Conservation (phyloP, 768 basidiomycete species). For the Amanita thiersii region DNA sequence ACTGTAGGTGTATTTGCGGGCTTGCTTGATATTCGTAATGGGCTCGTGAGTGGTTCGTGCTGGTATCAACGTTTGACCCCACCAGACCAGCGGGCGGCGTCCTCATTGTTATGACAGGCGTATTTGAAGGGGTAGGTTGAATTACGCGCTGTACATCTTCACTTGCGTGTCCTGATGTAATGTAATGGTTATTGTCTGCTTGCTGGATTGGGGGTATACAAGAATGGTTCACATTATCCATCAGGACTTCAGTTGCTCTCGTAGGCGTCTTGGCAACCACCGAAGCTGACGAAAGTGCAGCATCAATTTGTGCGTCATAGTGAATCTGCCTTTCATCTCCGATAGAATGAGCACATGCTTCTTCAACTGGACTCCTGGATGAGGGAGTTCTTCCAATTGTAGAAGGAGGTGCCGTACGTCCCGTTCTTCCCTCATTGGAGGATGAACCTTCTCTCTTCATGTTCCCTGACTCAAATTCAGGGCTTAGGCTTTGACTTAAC, state of each 20-base stretch:
- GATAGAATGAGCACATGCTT: background rate
- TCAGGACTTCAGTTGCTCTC: background rate
- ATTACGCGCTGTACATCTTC: conserved; percentile 16
- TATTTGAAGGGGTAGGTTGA: conserved; percentile 57
- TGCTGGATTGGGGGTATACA: background rate
- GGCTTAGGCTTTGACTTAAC: conserved; percentile 5
- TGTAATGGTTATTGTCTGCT: conserved; percentile 12
- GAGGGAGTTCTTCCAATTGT: background rate
- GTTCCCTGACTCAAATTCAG: conserved; percentile 10
- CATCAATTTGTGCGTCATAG: background rate
- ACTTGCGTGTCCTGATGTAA: conserved; percentile 16
- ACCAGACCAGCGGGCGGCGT: conserved; percentile 15
- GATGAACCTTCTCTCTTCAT: conserved; percentile 1
- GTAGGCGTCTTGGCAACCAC: background rate
- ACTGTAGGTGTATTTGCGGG: background rate
- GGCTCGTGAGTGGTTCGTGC: conserved; percentile 5
- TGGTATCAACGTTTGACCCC: conserved; percentile 9
- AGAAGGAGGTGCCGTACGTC: background rate
- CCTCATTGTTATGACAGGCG: conserved; percentile 34
- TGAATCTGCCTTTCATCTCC: background rate
- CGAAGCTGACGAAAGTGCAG: background rate
- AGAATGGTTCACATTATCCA: background rate
- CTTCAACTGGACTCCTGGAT: background rate
- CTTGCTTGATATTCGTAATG: background rate
- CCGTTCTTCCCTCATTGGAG: background rate